Evolutionary conservation across 2,329 filamentous ascomycete genomes (phyloP).

Genomic region (Fusarium dimerum): DNA sequence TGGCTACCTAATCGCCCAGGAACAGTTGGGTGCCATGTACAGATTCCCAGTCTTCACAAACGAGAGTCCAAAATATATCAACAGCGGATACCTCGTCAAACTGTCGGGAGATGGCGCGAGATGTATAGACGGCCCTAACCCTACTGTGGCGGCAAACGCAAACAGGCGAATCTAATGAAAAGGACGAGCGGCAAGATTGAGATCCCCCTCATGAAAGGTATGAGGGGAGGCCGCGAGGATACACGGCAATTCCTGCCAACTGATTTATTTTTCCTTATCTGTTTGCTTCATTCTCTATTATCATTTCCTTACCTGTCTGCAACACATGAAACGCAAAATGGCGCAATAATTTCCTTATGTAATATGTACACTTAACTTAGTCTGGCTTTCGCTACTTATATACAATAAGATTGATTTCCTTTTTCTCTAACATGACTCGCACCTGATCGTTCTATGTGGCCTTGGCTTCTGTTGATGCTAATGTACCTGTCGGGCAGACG

Average conservation of each 20-base stretch:
- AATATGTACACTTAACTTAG: slow-evolving; percentile 9
- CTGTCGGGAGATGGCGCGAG: slow-evolving; percentile 16
- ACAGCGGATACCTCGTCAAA: slow-evolving; percentile 4
- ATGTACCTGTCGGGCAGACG: slow-evolving; percentile 35
- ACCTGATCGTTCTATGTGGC: slow-evolving; percentile 3
- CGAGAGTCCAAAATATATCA: background rate
- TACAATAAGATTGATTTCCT: slow-evolving; percentile 9
- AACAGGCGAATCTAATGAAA: background rate
- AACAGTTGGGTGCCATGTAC: slow-evolving; percentile 6
- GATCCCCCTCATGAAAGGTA: background rate
- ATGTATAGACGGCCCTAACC: slow-evolving; percentile 1
- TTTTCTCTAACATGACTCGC: background rate
- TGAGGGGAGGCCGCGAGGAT: slow-evolving; percentile 4
- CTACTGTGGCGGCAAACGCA: background rate
- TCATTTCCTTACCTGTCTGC: background rate
- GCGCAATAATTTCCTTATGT: slow-evolving; percentile 1
- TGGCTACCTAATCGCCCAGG: slow-evolving; percentile 7
- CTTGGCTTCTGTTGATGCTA: slow-evolving; percentile 19
- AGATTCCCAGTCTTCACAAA: slow-evolving; percentile 3
- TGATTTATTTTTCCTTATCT: background rate
- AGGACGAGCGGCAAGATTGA: slow-evolving; percentile 19
- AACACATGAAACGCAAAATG: background rate
- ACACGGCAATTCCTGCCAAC: slow-evolving; percentile 8
- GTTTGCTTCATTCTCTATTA: slow-evolving; percentile 2
- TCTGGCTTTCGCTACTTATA: slow-evolving; percentile 8